These are phyloP conservation scores for Ganoderma leucocontextum DNA, from an alignment of 1,284 basidiomycete genomes.

Conservation along the genomic window DNA sequence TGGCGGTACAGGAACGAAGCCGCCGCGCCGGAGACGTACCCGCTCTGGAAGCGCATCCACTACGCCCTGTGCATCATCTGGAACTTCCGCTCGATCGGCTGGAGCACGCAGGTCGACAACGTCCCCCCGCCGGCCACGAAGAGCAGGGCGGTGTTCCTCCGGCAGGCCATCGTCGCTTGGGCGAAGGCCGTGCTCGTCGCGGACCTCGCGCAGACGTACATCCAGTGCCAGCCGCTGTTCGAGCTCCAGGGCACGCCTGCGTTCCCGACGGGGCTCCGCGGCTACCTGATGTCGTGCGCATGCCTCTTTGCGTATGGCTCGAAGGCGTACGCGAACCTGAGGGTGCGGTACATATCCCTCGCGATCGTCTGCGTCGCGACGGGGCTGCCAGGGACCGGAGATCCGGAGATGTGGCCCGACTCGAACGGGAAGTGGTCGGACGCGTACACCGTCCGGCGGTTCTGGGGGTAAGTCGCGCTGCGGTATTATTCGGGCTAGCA, in stretches of 20 bases:
- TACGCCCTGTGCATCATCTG: background rate
- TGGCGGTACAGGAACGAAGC: background rate
- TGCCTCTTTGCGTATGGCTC: background rate
- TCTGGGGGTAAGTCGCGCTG: slow-evolving; percentile 44
- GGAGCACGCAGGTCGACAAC: background rate
- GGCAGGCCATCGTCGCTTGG: background rate
- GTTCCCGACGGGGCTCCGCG: slow-evolving; percentile 2
- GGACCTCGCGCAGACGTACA: background rate
- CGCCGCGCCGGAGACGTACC: background rate
- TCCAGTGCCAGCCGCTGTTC: background rate
- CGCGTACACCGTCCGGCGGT: slow-evolving; percentile 45
- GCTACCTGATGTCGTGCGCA: background rate
- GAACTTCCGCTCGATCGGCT: slow-evolving; percentile 2
- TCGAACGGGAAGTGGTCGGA: slow-evolving; percentile 44
- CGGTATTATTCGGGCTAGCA: too few species aligned
- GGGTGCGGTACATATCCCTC: background rate
- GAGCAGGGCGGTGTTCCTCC: background rate
- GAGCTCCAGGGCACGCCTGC: background rate
- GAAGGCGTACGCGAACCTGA: background rate
- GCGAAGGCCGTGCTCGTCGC: background rate
- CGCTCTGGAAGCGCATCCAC: slow-evolving; percentile 1
- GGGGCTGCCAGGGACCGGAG: background rate
- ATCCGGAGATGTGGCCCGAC: slow-evolving; percentile 41
- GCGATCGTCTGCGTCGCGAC: background rate
- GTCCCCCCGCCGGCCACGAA: background rate